Evolutionary conservation across 169 alveolate species (phyloP).

Genomic region (Cardiosporidium cionae): DNA sequence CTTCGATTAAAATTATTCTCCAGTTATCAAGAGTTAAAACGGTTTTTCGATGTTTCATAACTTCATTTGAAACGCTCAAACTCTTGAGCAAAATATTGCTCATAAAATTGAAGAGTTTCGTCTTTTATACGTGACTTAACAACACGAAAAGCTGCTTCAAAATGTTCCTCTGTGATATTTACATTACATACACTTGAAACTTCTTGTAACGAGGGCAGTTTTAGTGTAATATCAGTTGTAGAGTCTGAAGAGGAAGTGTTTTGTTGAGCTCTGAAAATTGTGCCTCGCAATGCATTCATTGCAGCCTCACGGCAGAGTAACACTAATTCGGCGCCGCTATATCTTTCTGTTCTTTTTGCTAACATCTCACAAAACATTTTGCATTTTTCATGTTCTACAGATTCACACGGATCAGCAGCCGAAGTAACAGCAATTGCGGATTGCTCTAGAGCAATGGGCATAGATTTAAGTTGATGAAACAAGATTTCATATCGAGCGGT

Average conservation of each 20-base stretch:
- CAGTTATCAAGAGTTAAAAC: too few relatives aligned
- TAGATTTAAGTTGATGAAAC: constrained; percentile 39
- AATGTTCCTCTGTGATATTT: constrained; percentile 1
- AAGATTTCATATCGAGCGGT: constrained; percentile 86
- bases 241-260: neutral
- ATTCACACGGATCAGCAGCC: constrained; percentile 55
- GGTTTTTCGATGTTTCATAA: too few relatives aligned
- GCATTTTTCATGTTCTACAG: constrained; percentile 60
- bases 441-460: constrained; percentile 8
- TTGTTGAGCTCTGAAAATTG: neutral
- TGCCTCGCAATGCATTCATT: constrained; percentile 45
- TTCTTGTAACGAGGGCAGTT: neutral
- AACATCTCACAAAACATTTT: constrained; percentile 74
- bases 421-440: constrained; percentile 34
- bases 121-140: constrained; percentile 17
- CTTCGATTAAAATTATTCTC: too few relatives aligned
- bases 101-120: constrained; percentile 3
- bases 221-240: neutral
- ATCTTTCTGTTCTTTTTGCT: constrained; percentile 88
- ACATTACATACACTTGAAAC: neutral
- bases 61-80: too few relatives aligned
- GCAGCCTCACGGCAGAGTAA: constrained; percentile 82
- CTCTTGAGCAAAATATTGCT: too few relatives aligned
- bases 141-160: neutral
- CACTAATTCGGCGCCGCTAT: constrained; percentile 88